Conservation (phyloP, 2,329 filamentous ascomycete genomes). For the Alternaria rosae region DNA sequence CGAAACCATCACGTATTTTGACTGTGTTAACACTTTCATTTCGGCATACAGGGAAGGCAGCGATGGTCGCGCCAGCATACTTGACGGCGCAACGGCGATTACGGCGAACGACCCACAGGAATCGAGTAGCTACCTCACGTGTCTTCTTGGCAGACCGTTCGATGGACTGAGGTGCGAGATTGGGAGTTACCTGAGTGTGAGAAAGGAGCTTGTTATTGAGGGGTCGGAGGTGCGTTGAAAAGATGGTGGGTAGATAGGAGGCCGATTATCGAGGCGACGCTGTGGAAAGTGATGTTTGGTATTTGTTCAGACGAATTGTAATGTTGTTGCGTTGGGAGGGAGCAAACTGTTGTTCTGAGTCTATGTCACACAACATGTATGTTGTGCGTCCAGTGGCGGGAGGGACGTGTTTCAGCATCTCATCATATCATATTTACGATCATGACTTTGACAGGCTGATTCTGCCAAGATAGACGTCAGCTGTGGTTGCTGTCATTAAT, state of each 20-base stretch:
- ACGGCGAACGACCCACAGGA: constrained; percentile 25
- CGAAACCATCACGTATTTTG: too few relatives aligned
- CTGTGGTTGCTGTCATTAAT: too few relatives aligned
- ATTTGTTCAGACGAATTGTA: rapidly evolving
- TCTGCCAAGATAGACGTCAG: rapidly evolving
- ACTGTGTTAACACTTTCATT: not conserved
- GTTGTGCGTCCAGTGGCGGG: not conserved
- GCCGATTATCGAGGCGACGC: not conserved
- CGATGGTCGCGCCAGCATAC: not conserved
- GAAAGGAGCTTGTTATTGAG: constrained; percentile 8
- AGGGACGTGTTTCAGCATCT: not conserved
- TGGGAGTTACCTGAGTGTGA: constrained; percentile 18
- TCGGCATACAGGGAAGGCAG: not conserved
- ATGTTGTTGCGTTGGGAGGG: rapidly evolving
- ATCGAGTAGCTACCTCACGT: constrained; percentile 24
- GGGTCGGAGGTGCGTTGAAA: not conserved
- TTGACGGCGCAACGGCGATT: constrained; percentile 6
- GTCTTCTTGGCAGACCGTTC: constrained; percentile 18
- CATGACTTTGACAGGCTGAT: rapidly evolving
- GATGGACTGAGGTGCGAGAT: constrained; percentile 27
- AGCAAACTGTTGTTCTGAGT: not conserved
- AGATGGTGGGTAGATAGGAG: not conserved
- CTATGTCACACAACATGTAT: not conserved
- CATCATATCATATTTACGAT: not conserved
- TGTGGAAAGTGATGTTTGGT: rapidly evolving